Evolutionary conservation across 129 eudicot species (phyloP), one percentile per base, ranked within the genome.

Genomic region (Saposhnikovia divaricata): DNA sequence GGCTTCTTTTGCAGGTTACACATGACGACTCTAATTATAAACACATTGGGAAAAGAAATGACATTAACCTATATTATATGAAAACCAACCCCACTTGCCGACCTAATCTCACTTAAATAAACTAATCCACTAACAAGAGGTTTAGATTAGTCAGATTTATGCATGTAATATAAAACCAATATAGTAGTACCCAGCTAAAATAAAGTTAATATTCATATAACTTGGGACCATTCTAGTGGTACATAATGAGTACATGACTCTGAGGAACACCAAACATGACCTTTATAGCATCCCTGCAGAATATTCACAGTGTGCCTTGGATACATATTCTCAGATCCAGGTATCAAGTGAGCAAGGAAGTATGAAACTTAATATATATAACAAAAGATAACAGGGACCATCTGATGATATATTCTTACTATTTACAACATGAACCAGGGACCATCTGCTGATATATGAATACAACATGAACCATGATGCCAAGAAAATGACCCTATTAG

Each of bases 1-100:
- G 68, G 68, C 34, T 59, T 59, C 68, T 59, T 59, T n/a, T 59
- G 68, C 68, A 59, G 68, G 68, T n/a, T 59, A 59, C 68, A 59
- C 68, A 59, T 59, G 34, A 59, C 5, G 4, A 8, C 28, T 57
- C 66, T 57, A 28, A 57, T 57, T 9, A 57, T 23, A 18, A 59
- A 59, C 68, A 59, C 68, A 59, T 59, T 59, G 68, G 68, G 68
- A 4, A 59, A 59, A 59, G 68, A n/a, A 59, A n/a, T 59, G 68
- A n/a, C 68, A 59, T 59, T 59, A 59, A 59, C 34, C 68, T 59
- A 59, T 59, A 59, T 59, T n/a, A 23, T 55, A 9, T 59, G 5
- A 4, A 59, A 59, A n/a, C 34, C 14, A 59, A 59, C 68, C 68
- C 68, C 34, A 59, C 68, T 57, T 9, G 28, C 34, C 68, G 15